A percentile compares a stretch with the other conserved stretches of the same genome.
phyloP scores from a whole-genome alignment of 1,284 basidiomycete species.

The Heterobasidion irregulare region DNA sequence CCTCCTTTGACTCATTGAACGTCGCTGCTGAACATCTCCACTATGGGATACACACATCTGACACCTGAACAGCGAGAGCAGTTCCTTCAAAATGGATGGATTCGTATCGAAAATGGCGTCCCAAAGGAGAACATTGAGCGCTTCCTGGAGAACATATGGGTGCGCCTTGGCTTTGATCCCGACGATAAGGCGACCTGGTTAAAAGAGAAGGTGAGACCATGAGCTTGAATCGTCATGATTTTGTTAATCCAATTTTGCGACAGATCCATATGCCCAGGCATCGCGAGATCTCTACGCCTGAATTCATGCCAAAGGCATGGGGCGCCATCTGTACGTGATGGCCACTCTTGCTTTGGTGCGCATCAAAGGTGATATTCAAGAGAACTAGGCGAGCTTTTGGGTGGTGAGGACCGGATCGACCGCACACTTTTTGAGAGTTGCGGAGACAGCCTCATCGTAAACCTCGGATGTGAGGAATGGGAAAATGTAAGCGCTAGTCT shows the following conservation, averaged over 20 bases:
- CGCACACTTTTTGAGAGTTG: slow-evolving; percentile 22
- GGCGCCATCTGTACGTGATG: slow-evolving; percentile 24
- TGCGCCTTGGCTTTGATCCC: slow-evolving; percentile 26
- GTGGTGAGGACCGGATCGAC: slow-evolving; percentile 26
- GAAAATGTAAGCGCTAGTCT: slow-evolving; percentile 13
- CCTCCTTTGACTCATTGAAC: no score
- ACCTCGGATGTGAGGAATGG: slow-evolving; percentile 23
- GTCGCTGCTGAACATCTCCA: slow-evolving; percentile 10
- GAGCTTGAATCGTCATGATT: neutral
- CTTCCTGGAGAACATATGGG: slow-evolving; percentile 25
- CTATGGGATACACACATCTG: slow-evolving; percentile 17
- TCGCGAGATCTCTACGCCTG: slow-evolving; percentile 20
- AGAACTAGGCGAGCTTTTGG: slow-evolving; percentile 21
- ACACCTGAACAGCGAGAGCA: slow-evolving; percentile 23
- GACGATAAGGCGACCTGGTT: slow-evolving; percentile 24
- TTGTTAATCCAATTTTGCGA: neutral
- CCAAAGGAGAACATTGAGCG: slow-evolving; percentile 19
- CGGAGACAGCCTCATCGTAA: slow-evolving; percentile 27
- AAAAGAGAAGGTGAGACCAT: slow-evolving; percentile 20
- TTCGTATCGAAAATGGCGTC: slow-evolving; percentile 23
- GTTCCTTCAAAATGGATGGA: slow-evolving; percentile 27
- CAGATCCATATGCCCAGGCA: slow-evolving; percentile 28
- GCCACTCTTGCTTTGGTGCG: neutral
- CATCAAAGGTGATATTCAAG: neutral
- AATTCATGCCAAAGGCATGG: slow-evolving; percentile 26